A percentile compares a stretch with the other conserved stretches of the same genome.
phyloP scores from a whole-genome alignment of 345 rosid species.

The Zanthoxylum bungeanum region DNA sequence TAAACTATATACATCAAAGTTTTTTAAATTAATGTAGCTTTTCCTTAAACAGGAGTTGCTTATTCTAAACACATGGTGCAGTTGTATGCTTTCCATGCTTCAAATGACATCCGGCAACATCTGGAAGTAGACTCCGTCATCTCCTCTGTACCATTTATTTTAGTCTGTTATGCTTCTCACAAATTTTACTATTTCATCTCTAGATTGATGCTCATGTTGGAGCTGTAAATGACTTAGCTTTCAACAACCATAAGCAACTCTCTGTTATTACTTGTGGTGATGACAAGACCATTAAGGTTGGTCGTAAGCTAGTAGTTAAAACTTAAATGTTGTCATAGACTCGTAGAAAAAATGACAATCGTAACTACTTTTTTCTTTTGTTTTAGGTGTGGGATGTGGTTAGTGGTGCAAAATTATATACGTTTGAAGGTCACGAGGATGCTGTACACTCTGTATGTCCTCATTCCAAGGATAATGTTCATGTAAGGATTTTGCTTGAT shows the following conservation, averaged over 20 bases:
- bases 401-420: conserved; percentile 44
- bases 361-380: not conserved
- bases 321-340: not conserved
- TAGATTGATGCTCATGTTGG: conserved; percentile 84
- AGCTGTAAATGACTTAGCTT: conserved; percentile 74
- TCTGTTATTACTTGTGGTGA: conserved; percentile 76
- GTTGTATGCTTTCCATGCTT: conserved; percentile 25
- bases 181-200: conserved; percentile 8
- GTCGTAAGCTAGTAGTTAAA: conserved; percentile 4
- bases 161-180: not conserved
- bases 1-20: not conserved
- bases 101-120: conserved; percentile 28
- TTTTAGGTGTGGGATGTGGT: conserved; percentile 63
- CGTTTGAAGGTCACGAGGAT: conserved; percentile 77
- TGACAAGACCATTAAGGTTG: conserved; percentile 74
- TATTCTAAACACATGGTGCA: conserved; percentile 43
- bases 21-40: not conserved
- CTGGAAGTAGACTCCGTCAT: conserved; percentile 31
- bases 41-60: conserved; percentile 39
- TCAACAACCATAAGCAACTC: conserved; percentile 50
- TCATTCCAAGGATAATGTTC: conserved; percentile 50
- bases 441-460: conserved; percentile 73
- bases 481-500: conserved; percentile 32
- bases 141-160: not conserved
- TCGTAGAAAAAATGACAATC: not conserved